These are phyloP conservation scores for Alloascoidea africana DNA, from an alignment of 805 yeast genomes.

Conservation along the genomic window DNA sequence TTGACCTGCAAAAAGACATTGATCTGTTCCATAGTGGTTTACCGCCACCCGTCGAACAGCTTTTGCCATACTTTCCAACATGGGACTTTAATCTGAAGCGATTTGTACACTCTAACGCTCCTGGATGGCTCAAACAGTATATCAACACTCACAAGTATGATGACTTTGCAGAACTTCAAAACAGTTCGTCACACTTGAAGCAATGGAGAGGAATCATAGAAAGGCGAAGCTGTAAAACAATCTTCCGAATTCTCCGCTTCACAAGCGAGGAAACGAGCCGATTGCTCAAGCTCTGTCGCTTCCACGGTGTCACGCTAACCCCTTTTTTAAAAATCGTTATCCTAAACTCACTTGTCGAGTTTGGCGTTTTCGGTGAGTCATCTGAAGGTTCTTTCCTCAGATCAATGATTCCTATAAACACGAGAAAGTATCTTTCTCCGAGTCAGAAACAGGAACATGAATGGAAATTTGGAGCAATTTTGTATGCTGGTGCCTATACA, in stretches of 20 bases:
- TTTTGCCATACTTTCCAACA: not conserved
- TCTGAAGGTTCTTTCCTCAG: not conserved
- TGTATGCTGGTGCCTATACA: not conserved
- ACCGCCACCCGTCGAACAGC: not conserved
- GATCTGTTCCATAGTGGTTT: not conserved
- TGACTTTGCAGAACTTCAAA: not conserved
- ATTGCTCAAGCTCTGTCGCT: not conserved
- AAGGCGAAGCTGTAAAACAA: no score
- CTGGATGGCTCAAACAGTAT: not conserved
- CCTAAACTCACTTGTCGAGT: not conserved
- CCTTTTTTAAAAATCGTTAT: not conserved
- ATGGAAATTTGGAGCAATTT: not conserved
- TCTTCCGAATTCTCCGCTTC: not conserved
- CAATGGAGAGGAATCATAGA: not conserved
- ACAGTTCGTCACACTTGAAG: not conserved
- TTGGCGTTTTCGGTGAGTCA: not conserved
- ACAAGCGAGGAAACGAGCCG: not conserved
- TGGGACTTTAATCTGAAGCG: not conserved
- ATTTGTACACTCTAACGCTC: not conserved
- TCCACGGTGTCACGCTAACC: not conserved
- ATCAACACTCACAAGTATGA: not conserved
- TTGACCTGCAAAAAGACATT: not conserved
- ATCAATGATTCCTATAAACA: conserved; percentile 1
- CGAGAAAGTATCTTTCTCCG: not conserved
- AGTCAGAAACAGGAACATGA: not conserved